phyloP scores from a whole-genome alignment of 176 grass and related monocot genomes.

The Aegilops bicornis region DNA sequence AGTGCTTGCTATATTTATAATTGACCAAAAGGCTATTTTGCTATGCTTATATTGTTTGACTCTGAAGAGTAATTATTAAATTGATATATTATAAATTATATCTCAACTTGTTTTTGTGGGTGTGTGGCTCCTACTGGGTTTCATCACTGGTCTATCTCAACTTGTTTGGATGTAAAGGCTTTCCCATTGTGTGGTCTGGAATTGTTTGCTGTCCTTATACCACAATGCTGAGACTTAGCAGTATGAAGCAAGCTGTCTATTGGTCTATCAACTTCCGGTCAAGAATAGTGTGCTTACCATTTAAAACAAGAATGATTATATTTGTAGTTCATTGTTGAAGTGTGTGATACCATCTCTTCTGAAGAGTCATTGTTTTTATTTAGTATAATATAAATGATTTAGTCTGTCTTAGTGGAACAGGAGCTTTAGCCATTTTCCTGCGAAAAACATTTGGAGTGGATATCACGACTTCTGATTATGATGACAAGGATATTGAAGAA shows the following conservation, averaged over 20 bases:
- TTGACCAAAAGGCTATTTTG: background rate
- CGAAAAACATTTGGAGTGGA: conserved; percentile 60
- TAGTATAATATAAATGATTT: background rate
- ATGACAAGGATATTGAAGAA: conserved; percentile 82
- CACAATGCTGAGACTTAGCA: background rate
- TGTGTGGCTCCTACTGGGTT: background rate
- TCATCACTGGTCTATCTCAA: background rate
- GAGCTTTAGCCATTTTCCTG: conserved; percentile 85
- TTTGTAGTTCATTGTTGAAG: background rate
- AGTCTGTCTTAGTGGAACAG: conserved; percentile 59
- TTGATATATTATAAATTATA: background rate
- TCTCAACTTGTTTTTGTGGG: background rate
- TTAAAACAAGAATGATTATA: background rate
- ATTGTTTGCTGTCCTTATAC: background rate
- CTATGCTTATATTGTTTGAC: background rate
- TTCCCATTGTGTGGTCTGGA: background rate
- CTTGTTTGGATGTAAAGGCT: background rate
- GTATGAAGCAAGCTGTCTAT: background rate
- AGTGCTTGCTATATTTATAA: background rate
- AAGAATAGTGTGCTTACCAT: background rate
- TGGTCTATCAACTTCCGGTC: background rate
- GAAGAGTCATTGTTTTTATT: background rate
- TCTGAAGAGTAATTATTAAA: background rate
- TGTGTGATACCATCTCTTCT: background rate
- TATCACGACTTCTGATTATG: conserved; percentile 88